Base-by-base conservation (phyloP, 1,284 basidiomycete genomes). In the Calocybe gambosa region DNA sequence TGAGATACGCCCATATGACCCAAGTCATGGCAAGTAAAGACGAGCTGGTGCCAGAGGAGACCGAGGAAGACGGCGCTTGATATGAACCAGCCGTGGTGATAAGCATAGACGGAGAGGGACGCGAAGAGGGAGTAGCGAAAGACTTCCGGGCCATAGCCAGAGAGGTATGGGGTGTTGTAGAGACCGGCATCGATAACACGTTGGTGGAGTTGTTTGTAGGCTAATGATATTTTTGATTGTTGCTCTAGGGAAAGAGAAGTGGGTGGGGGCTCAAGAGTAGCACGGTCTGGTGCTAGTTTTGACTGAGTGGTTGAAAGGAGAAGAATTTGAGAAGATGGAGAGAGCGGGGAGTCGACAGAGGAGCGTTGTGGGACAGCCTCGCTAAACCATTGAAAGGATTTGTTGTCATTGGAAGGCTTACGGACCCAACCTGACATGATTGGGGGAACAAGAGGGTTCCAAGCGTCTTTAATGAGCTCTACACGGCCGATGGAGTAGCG, bases 1-100 rank as follows among this genome's bases (percentile, higher is more conserved):
- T 95, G 93, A 0, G 93, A 95, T 50, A 99, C 85, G 42, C 92
- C 91, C 62, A 87, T 82, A 68, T 99, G 95, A 2, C 94, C 96
- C 8, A 96, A 80, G 67, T 99, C 96, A 65, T 99, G 96, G 16
- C 80, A 93, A 40, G 82, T 75, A 64, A 99, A 96, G 21, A 90
- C 85, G 50, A 98, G 73, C 64, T 99, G 96, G 62, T 99, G 95
- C 90, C 92, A 98, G 59, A 90, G 76, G 31, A 93, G 68, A 12
- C 95, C 96, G 5, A 98, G 80, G 55, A 78, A 87, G 35, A 89
- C 56, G 2, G 94, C 90, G 46, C 84, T 88, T 39, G 72, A 64
- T 35, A 86, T 74, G 68, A 75, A 74, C 79, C 80, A 93, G 62
- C 64, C 65, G 49, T 77, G 67, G 39, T 59, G 65, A 62, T 89